Evolutionary conservation across 2,329 filamentous ascomycete genomes (phyloP).

Genomic region (Aspergillus spinulosporus): DNA sequence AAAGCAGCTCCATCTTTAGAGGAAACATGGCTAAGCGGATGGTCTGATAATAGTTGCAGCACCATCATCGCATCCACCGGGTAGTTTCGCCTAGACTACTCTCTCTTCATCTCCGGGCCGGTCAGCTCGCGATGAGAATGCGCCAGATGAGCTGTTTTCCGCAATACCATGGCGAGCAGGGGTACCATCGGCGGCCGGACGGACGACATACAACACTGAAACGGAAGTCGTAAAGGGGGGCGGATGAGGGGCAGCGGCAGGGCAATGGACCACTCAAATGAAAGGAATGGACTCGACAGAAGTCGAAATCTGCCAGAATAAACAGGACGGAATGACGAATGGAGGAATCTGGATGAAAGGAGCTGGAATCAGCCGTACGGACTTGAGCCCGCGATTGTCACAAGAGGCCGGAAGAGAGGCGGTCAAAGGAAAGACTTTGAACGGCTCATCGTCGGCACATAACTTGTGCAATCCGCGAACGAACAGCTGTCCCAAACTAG

Average conservation of each 20-base stretch:
- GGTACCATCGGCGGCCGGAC: constrained; percentile 23
- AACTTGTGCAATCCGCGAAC: constrained; percentile 19
- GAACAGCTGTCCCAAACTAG: constrained; percentile 16
- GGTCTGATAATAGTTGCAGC: constrained; percentile 23
- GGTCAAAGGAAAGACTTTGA: constrained; percentile 20
- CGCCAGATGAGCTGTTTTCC: constrained; percentile 17
- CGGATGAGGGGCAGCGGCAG: constrained; percentile 24
- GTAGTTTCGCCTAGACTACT: constrained; percentile 24
- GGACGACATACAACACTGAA: constrained; percentile 23
- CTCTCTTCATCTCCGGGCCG: constrained; percentile 30
- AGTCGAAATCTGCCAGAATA: constrained; percentile 19
- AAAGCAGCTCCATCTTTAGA: constrained; percentile 19
- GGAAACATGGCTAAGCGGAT: constrained; percentile 19
- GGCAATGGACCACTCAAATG: constrained; percentile 20
- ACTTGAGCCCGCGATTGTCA: constrained; percentile 12
- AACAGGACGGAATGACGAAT: constrained; percentile 16
- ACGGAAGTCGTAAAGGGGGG: constrained; percentile 20
- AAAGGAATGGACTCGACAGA: constrained; percentile 13
- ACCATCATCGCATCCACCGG: constrained; percentile 25
- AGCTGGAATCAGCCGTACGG: constrained; percentile 12
- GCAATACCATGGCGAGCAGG: constrained; percentile 27
- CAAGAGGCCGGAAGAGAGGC: constrained; percentile 17
- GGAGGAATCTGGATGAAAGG: constrained; percentile 13
- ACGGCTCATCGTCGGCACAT: constrained; percentile 21
- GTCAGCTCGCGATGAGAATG: constrained; percentile 21